These are phyloP conservation scores for Xylaria sp. DNA, from an alignment of 2,329 filamentous ascomycete species.

Conservation along the genomic window DNA sequence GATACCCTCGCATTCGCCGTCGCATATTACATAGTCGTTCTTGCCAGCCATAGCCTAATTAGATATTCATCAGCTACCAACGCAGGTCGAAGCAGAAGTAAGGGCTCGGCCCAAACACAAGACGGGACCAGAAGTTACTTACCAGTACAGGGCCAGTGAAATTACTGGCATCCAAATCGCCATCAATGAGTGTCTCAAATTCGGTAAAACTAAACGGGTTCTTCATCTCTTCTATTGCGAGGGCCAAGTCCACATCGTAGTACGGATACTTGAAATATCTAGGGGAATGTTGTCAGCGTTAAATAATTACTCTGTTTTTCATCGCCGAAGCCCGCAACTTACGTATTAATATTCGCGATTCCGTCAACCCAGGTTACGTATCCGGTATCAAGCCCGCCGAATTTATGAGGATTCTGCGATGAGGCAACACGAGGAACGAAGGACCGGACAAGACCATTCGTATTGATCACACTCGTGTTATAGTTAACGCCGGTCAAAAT, in stretches of 20 bases:
- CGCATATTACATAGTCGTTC: neutral
- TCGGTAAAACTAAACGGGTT: neutral
- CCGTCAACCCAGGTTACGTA: neutral
- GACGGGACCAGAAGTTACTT: neutral
- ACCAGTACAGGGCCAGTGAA: neutral
- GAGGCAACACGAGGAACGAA: neutral
- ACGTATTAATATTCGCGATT: neutral
- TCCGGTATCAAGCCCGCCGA: neutral
- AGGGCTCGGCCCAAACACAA: neutral
- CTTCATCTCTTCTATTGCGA: neutral
- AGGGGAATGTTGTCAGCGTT: neutral
- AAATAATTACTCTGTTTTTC: neutral
- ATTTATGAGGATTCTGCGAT: neutral
- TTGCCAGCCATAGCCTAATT: neutral
- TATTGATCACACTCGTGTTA: conserved; percentile 1
- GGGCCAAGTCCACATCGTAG: neutral
- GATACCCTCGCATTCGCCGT: neutral
- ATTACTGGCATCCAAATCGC: neutral
- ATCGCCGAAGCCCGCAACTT: neutral
- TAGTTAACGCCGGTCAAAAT: neutral
- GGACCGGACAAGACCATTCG: neutral
- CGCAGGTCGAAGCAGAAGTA: neutral
- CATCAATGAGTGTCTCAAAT: neutral
- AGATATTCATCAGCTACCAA: neutral
- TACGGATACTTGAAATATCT: conserved; percentile 1